These are phyloP conservation scores for Mycena galopus DNA, from an alignment of 768 basidiomycete genomes.

Conservation along the genomic window DNA sequence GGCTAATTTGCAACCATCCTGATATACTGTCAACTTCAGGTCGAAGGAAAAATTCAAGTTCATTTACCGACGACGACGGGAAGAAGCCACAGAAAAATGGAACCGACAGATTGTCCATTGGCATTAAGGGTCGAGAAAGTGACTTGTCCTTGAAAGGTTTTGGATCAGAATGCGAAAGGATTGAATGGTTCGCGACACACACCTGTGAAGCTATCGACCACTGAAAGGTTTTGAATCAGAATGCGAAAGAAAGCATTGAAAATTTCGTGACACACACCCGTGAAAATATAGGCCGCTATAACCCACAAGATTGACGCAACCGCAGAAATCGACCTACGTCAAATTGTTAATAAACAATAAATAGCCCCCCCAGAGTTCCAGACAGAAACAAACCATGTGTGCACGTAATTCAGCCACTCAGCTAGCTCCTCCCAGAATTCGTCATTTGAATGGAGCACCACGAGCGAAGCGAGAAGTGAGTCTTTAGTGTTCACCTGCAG, in stretches of 20 bases:
- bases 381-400: constrained; percentile 49
- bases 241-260: no score
- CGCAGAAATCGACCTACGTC: constrained; percentile 32
- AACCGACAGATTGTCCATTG: constrained; percentile 56
- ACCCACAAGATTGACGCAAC: constrained; percentile 35
- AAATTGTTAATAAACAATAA: background rate
- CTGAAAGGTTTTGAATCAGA: no score
- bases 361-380: no score
- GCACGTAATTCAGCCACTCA: constrained; percentile 48
- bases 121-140: constrained; percentile 41
- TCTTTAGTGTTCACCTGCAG: constrained; percentile 44
- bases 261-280: no score
- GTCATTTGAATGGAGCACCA: constrained; percentile 51
- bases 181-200: background rate
- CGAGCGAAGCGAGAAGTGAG: constrained; percentile 50
- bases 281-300: constrained; percentile 33
- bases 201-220: constrained; percentile 35
- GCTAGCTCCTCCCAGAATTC: constrained; percentile 53
- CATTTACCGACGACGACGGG: constrained; percentile 29
- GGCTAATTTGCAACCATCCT: constrained; percentile 59
- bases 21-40: constrained; percentile 56
- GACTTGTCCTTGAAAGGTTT: constrained; percentile 22
- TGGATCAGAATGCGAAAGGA: background rate
- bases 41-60: constrained; percentile 38
- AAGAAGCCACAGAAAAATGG: constrained; percentile 36